Evolutionary conservation across 2,329 filamentous ascomycete genomes (phyloP), one percentile per base, ranked within the genome.

Genomic region (Fusarium sp.): DNA sequence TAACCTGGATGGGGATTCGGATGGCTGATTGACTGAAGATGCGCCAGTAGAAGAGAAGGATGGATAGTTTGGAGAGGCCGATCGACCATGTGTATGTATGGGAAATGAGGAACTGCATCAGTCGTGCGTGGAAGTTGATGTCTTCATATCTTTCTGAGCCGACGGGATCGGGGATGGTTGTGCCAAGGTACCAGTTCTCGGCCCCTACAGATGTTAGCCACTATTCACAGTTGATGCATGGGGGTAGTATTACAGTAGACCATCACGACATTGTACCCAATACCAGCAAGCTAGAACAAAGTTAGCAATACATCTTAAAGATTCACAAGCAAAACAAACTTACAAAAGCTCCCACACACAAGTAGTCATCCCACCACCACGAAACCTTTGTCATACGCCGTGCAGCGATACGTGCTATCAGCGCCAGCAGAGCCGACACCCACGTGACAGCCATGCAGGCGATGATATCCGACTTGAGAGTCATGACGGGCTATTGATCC

Each of bases 41-140:
- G 10, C 76, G 71, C 70, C 73, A 77, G 68, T 78, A 79, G 44
- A 79, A 72, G 8, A 61, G 66, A 4, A 79, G 69, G 3, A 78
- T 74, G 4, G 77, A 69, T 0, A 77, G 50, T 59, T 79, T 78
- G 0, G 71, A 70, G 2, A 67, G 68, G 6, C 70, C 75, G 20
- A 79, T 72, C 7, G 76, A 74, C 39, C 68, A 73, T 5, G 71
- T 65, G 23, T 78, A 78, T 18, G 49, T 69, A 6, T 41, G 58
- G 0, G 70, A 71, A 29, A 61, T 60, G 10, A 67, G 57, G 28
- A 68, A 73, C 38, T 62, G 61, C 57, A 74, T 63, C 11, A 68
- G 24, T 33, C 71, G 49, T 0, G 64, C 58, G 8, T 70, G 21
- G 6, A 62, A 28, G 13, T 69, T 55, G 18, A 74, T 70, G 11